Percentiles rank a stretch among this genome's conserved stretches.
phyloP scores from a whole-genome alignment of 169 alveolate genomes.

The Besnoitia besnoiti region DNA sequence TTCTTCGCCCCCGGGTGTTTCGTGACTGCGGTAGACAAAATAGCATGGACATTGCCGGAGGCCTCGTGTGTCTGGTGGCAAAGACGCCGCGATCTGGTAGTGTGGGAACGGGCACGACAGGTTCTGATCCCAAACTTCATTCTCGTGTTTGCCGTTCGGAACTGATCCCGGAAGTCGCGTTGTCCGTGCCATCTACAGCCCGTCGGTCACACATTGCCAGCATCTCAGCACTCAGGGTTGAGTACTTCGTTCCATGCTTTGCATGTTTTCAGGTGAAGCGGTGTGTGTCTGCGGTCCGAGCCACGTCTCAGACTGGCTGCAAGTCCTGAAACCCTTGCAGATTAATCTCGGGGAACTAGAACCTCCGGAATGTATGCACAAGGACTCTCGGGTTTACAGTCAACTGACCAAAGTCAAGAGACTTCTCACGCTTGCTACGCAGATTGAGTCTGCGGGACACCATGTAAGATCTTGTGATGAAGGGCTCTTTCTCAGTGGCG shows the following conservation, averaged over 20 bases:
- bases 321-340: constrained; percentile 21
- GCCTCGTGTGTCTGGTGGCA: too few species aligned
- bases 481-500: not conserved
- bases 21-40: too few species aligned
- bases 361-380: not conserved
- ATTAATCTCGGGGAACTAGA: not conserved
- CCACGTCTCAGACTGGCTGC: not conserved
- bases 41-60: too few species aligned
- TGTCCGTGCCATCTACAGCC: too few species aligned
- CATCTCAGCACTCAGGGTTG: too few species aligned
- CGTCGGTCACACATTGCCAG: too few species aligned
- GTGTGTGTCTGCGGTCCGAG: constrained; percentile 6
- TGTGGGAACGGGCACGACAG: too few species aligned
- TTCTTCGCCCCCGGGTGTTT: too few species aligned
- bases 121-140: too few species aligned
- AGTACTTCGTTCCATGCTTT: not conserved
- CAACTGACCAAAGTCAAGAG: constrained; percentile 18
- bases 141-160: too few species aligned
- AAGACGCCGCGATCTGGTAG: too few species aligned
- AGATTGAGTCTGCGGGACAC: constrained; percentile 31
- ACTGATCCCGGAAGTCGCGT: too few species aligned
- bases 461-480: constrained; percentile 27
- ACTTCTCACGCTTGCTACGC: not conserved
- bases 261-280: constrained; percentile 13
- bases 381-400: not conserved